Base-by-base conservation (phyloP, 768 basidiomycete species). In the Pleurotus citrinopileatus region DNA sequence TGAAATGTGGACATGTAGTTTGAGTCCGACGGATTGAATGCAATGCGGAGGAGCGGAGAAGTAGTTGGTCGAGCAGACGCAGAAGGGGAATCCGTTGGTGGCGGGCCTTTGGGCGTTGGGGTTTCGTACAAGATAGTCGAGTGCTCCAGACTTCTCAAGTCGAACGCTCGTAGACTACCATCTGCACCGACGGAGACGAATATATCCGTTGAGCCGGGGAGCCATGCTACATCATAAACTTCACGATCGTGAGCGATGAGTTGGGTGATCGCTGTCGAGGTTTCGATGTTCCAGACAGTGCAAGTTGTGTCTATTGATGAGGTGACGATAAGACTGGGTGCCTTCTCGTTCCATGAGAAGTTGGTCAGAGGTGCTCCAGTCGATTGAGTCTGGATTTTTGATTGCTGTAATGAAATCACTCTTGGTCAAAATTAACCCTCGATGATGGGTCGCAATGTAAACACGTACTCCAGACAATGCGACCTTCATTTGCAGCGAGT, bases 141-240 rank as follows among this genome's bases (percentile, higher is more conserved):
- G 70, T 98, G 97, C 67, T 99, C 97, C 42, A 99, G 80, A 60
- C 91, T 92, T 45, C 97, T 87, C 53, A 99, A 77, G 70, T 99
- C 97, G 69, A 98, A 99, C 10, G 96, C 95, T 50, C 97, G 90
- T 47, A 98, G 74, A 59, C 90, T 93, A 9, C 97, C 97, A 65
- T 99, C 97, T 26, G 96, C 96, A 20, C 97, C 97, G 22, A 98
- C 97, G 4, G 94, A 97, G 32, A 98, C 94, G 67, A 99, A 99
- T 59, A 98, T 93, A 66, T 98, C 94, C 10, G 92, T 93, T 7
- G 93, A 95, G 22, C 86, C 83, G 4, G 97, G 97, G 10, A 98
- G 81, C 96, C 97, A 99, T n/a, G 94, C 94, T 37, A 97, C 94
- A 66, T 98, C 94, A 72, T 95, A 96, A 12, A 94, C 94, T 72